Base-by-base conservation (phyloP, 257 asterid species). In the Rauvolfia tetraphylla region DNA sequence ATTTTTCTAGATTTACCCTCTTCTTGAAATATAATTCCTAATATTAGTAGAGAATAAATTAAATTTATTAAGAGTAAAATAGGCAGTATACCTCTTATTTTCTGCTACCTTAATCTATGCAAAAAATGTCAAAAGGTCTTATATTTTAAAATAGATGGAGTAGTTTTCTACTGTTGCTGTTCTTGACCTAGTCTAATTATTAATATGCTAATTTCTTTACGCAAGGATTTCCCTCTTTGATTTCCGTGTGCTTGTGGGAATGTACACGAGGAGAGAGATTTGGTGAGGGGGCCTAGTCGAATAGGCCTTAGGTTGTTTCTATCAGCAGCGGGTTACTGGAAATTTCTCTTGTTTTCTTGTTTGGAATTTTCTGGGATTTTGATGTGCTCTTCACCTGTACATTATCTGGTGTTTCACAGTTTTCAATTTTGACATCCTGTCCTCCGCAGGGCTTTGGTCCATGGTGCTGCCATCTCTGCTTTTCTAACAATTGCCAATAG, bases 391-490 rank as follows among this genome's bases (percentile, higher is more conserved):
- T 38, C 29, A 20, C 72, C 31, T 38, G 15, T 67, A 11, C 20
- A 9, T 11, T 2, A 31, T 66, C 71, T 67, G 12, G 29, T 29
- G 44, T 8, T 17, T 9, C 11, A 9, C 51, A 13, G 10, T 48
- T 38, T 22, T 38, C 65, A 46, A 25, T 27, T 11, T 25, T 49
- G 17, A 0, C 75, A 25, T 76, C 5, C 33, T 76, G 15, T 54
- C 46, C 48, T 42, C 53, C 68, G 22, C 84, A 95, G 99, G 83
- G 86, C 90, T 14, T 82, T 93, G 96, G 95, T 88, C 73, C 96
- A 93, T 76, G 98, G 99, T 68, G 96, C 99, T 9, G 89, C 85
- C 71, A 93, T 95, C 48, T 87, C 97, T n/a, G 92, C 98, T 63
- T 95, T 95, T 85, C 84, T 93, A 29, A 89, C 97, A 23, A 89